A percentile compares a stretch with the other conserved stretches of the same genome.
Evolutionary conservation across 495 filamentous ascomycete genomes (phyloP).

Genomic region (Amphirosellinia nigrospora): DNA sequence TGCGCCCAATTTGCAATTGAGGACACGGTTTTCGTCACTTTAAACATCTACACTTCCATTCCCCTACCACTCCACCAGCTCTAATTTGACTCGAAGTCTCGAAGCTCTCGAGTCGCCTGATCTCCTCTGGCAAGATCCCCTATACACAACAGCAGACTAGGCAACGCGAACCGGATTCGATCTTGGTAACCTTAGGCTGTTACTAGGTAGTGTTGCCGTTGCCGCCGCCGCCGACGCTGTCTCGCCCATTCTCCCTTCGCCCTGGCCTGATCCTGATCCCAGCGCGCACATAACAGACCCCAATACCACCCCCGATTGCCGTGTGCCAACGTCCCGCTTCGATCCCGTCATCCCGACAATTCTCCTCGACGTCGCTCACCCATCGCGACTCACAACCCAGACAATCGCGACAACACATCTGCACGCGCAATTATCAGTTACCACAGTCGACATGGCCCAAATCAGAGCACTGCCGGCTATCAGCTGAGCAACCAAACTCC

Average conservation of each 20-base stretch:
- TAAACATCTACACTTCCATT: background rate
- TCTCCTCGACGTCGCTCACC: constrained; percentile 5
- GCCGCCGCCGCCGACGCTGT: background rate
- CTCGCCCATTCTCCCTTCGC: background rate
- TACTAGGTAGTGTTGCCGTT: background rate
- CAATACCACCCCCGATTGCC: constrained; percentile 1
- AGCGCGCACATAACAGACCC: constrained; percentile 11
- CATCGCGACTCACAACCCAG: background rate
- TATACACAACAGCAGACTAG: background rate
- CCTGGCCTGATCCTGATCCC: background rate
- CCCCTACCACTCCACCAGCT: constrained; percentile 9
- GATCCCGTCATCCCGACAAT: constrained; percentile 15
- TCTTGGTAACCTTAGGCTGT: background rate
- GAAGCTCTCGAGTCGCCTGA: constrained; percentile 6
- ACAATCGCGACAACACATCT: constrained; percentile 29
- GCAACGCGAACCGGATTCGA: background rate
- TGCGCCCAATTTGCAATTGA: constrained; percentile 35
- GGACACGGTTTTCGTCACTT: constrained; percentile 42
- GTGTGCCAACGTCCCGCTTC: constrained; percentile 5
- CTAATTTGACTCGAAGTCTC: background rate
- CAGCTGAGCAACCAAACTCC: constrained; percentile 81
- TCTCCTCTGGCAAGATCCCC: background rate
- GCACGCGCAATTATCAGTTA: constrained; percentile 22
- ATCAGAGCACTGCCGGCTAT: constrained; percentile 94
- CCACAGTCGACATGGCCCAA: constrained; percentile 73